A percentile compares a stretch with the other conserved stretches of the same genome.
phyloP scores from a whole-genome alignment of 441 rosid species.

The Populus hybrid region DNA sequence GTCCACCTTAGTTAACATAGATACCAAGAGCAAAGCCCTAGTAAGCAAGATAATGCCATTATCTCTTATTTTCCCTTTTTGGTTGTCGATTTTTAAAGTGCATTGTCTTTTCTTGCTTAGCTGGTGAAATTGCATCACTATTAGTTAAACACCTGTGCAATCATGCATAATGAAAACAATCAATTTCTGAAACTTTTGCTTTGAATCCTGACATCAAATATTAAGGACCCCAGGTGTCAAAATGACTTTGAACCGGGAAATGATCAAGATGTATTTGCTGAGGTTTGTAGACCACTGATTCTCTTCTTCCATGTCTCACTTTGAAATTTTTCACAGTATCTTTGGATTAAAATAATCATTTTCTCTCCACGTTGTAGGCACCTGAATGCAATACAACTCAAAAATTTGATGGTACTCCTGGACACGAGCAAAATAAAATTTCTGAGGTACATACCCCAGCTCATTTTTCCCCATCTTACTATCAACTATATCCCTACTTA shows the following conservation, averaged over 20 bases:
- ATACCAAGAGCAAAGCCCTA: slow-evolving; percentile 25
- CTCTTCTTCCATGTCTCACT: too few relatives aligned
- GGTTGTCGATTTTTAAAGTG: neutral
- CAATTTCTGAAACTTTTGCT: slow-evolving; percentile 10
- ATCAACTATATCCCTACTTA: too few relatives aligned
- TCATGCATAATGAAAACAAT: neutral
- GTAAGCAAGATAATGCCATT: neutral
- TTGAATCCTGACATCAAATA: slow-evolving; percentile 22
- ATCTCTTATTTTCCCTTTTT: neutral
- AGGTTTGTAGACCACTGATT: slow-evolving; percentile 9
- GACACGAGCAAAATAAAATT: neutral
- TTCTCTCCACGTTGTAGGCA: too few relatives aligned
- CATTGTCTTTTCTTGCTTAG: neutral
- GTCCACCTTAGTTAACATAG: slow-evolving; percentile 20
- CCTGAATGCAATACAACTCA: too few relatives aligned
- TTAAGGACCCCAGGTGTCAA: neutral
- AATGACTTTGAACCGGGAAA: slow-evolving; percentile 24
- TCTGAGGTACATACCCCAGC: neutral
- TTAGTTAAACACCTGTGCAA: neutral
- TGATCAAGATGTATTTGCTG: slow-evolving; percentile 23
- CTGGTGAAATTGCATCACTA: neutral
- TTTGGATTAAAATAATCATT: too few relatives aligned
- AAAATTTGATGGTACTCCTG: too few relatives aligned
- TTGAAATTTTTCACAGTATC: too few relatives aligned
- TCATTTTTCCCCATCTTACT: neutral